Evolutionary conservation across 345 rosid species (phyloP).

Genomic region (Ricinus communis): DNA sequence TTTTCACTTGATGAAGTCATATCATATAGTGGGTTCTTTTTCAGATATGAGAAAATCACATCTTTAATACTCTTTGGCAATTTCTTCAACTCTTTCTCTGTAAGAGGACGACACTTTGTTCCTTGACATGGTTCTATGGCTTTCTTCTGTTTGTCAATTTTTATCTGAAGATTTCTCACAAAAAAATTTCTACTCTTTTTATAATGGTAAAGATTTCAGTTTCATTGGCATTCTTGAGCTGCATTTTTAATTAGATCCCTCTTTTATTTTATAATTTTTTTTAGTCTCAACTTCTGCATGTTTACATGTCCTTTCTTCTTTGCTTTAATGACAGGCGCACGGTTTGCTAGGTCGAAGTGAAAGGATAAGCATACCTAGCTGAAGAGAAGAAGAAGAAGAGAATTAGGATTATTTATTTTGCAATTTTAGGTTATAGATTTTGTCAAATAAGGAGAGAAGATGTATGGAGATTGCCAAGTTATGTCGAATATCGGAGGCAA

Average conservation of each 20-base stretch:
- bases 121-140: neutral
- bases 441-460: slow-evolving; percentile 21
- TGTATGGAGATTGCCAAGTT: slow-evolving; percentile 73
- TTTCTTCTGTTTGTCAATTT: neutral
- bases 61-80: neutral
- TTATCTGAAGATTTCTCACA: neutral
- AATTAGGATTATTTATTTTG: too few relatives aligned
- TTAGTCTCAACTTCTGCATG: neutral
- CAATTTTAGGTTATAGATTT: too few relatives aligned
- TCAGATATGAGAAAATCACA: neutral
- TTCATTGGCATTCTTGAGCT: neutral
- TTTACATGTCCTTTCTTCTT: neutral
- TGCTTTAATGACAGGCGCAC: slow-evolving; percentile 2
- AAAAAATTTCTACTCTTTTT: neutral
- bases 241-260: neutral
- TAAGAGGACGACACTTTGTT: neutral
- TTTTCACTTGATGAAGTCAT: neutral
- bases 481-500: slow-evolving; percentile 64
- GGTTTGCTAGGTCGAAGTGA: slow-evolving; percentile 1
- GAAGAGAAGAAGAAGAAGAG: too few relatives aligned
- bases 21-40: neutral
- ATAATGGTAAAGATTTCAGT: neutral
- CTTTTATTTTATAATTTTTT: neutral
- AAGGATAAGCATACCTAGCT: neutral
- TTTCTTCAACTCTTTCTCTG: neutral